Evolutionary conservation across 495 filamentous ascomycete genomes (phyloP), one percentile per base, ranked within the genome.

Genomic region (Aspergillus cavernicola): DNA sequence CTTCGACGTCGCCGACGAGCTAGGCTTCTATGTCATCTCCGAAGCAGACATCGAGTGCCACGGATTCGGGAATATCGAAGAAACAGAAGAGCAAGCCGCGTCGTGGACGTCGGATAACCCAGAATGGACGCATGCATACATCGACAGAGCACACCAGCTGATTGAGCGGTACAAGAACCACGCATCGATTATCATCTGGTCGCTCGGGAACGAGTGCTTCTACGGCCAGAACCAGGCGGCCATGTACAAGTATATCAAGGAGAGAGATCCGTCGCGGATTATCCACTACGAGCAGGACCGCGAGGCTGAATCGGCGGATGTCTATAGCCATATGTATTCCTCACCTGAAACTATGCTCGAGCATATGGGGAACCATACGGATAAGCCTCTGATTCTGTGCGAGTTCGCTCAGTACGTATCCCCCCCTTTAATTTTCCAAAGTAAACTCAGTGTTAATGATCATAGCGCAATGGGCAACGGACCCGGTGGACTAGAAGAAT

Each of bases 151-250:
- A 1, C 26, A 40, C 36, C 43, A 48, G 16, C 43, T 55, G 1
- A 19, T 55, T 11, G 43, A 55, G 31, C 43, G 52, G 13, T 55
- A 49, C 35, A 55, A 55, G 52, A 55, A 55, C 26, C 43, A 55
- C 22, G 26, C 43, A 1, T 55, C 43, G 7, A 32, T 48, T 24
- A 41, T 55, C 13, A 40, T 55, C 35, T 55, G 52, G 52, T 55
- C 52, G 12, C 36, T 55, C 2, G 52, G 52, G 13, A 55, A 55
- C 16, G 52, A 55, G 32, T 40, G 35, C 16, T 48, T 48, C 36
- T 55, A 55, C 26, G 52, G 52, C 24, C 35, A 22, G 5, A 55
- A 55, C 35, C 35, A 40, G 43, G 52, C 52, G 2, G 42, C 52
- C 16, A 54, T 54, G 52, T 54, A 54, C 23, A 16, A 40, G 1